Evolutionary conservation across 345 rosid genomes (phyloP).

Genomic region (Syzygium jambos): DNA sequence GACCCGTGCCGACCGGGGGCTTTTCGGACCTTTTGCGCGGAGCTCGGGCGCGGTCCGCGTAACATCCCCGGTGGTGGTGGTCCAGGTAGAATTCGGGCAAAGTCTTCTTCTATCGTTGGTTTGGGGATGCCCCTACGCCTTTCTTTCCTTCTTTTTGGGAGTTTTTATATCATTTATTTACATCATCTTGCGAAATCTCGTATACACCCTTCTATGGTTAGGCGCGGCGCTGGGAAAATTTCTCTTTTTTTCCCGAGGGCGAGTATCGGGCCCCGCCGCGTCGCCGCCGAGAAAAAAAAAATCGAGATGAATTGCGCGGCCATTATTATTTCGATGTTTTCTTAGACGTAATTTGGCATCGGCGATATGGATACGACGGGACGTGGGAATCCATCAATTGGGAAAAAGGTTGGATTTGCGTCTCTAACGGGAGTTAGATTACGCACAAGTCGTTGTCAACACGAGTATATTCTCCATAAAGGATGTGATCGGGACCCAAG

Average conservation of each 20-base stretch:
- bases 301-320: background rate
- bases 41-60: background rate
- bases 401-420: background rate
- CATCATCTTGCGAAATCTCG: background rate
- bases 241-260: background rate
- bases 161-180: background rate
- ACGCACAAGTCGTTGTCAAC: too few species aligned
- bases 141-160: background rate
- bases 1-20: rapidly evolving
- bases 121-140: background rate
- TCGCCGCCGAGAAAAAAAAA: background rate
- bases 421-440: background rate
- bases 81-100: background rate
- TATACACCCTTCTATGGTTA: background rate
- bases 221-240: too few species aligned
- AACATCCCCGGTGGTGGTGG: background rate
- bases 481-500: too few species aligned
- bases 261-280: background rate
- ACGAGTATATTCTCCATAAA: too few species aligned
- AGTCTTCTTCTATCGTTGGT: background rate
- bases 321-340: background rate
- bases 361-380: rapidly evolving
- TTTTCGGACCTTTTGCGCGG: background rate
- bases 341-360: background rate
- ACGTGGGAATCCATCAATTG: background rate